Evolutionary conservation across 306 rosid genomes (phyloP).

Genomic region (Comarum palustre): DNA sequence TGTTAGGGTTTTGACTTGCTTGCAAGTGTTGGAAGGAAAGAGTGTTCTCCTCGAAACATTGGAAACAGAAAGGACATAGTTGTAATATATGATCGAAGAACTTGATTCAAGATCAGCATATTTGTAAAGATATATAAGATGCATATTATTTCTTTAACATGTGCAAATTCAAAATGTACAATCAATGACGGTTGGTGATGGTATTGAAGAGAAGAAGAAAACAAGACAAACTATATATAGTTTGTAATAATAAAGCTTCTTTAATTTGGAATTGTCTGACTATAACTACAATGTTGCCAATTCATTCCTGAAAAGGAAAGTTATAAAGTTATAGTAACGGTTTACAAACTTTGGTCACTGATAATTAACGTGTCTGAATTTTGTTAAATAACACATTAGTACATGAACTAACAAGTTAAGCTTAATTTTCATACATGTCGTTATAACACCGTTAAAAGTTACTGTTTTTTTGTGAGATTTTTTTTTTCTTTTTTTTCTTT

Average conservation of each 20-base stretch:
- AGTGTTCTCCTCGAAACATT: constrained; percentile 27
- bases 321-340: too few relatives aligned
- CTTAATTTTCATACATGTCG: too few relatives aligned
- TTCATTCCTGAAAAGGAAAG: too few relatives aligned
- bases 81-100: constrained; percentile 38
- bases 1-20: constrained; percentile 17
- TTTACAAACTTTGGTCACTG: too few relatives aligned
- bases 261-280: background rate
- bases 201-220: constrained; percentile 21
- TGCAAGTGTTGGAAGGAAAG: constrained; percentile 29
- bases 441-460: too few relatives aligned
- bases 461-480: too few relatives aligned
- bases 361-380: too few relatives aligned
- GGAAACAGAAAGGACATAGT: constrained; percentile 27
- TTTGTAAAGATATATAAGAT: constrained; percentile 31
- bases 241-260: constrained; percentile 26
- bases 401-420: too few relatives aligned
- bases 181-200: constrained; percentile 18
- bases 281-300: background rate
- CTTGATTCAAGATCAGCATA: constrained; percentile 34
- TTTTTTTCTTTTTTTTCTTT: too few relatives aligned
- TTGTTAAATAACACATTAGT: too few relatives aligned
- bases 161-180: constrained; percentile 23
- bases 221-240: constrained; percentile 5
- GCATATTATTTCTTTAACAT: constrained; percentile 23